These are phyloP conservation scores for Penicillium turbatum DNA, from an alignment of 495 filamentous ascomycete genomes.

Conservation along the genomic window DNA sequence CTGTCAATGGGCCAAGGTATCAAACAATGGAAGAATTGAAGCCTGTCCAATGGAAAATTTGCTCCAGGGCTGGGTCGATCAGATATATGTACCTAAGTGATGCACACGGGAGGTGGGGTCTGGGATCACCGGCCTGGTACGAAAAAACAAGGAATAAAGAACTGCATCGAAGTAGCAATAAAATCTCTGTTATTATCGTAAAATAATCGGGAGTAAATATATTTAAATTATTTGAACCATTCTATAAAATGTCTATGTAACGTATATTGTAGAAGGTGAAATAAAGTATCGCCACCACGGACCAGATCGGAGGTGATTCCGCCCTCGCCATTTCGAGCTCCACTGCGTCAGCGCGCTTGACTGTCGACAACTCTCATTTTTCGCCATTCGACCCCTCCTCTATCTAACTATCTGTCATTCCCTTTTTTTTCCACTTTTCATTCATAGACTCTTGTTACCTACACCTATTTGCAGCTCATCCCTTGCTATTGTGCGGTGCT, in stretches of 20 bases:
- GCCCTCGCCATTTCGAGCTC: slow-evolving; percentile 10
- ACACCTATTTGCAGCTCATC: background rate
- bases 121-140: background rate
- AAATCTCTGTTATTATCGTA: background rate
- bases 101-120: background rate
- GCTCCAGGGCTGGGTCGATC: background rate
- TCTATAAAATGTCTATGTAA: no score
- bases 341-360: slow-evolving; percentile 3
- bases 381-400: slow-evolving; percentile 1
- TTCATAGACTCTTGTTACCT: background rate
- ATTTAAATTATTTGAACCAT: no score
- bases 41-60: background rate
- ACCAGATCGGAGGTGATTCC: slow-evolving; percentile 17
- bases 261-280: background rate
- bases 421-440: background rate
- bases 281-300: slow-evolving; percentile 17
- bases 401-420: background rate
- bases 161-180: background rate
- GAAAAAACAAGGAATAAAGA: background rate
- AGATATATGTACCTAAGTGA: no score
- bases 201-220: no score
- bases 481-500: slow-evolving; percentile 8
- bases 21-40: background rate
- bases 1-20: background rate
- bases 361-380: background rate